A percentile compares a stretch with the other conserved stretches of the same genome.
phyloP scores from a whole-genome alignment of 2,329 filamentous ascomycete species.

The Phyllosticta ampelicida region DNA sequence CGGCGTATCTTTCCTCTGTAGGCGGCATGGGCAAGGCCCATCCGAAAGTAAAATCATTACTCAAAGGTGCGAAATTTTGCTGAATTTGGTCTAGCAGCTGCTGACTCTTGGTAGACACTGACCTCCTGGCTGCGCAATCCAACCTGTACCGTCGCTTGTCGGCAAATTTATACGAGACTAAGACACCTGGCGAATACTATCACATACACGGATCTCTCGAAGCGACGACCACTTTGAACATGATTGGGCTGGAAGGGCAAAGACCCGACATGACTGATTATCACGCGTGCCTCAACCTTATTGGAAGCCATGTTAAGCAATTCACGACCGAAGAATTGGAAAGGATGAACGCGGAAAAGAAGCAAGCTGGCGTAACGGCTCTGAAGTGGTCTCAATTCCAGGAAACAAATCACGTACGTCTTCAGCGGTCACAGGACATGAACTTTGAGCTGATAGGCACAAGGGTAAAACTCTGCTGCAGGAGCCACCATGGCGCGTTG shows the following conservation, averaged over 20 bases:
- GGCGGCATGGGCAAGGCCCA: constrained; percentile 37
- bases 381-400: constrained; percentile 32
- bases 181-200: constrained; percentile 55
- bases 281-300: constrained; percentile 29
- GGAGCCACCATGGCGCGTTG: constrained; percentile 38
- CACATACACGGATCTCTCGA: constrained; percentile 68
- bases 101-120: constrained; percentile 48
- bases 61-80: constrained; percentile 26
- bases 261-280: constrained; percentile 47
- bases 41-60: constrained; percentile 36
- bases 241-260: constrained; percentile 56
- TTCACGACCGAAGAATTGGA: constrained; percentile 31
- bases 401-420: constrained; percentile 28
- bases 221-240: constrained; percentile 55
- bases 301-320: constrained; percentile 32
- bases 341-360: constrained; percentile 30
- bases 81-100: neutral
- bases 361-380: constrained; percentile 33
- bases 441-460: constrained; percentile 10
- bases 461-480: constrained; percentile 31
- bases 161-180: constrained; percentile 61
- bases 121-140: constrained; percentile 59
- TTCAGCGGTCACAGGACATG: neutral
- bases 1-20: constrained; percentile 47
- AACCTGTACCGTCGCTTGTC: constrained; percentile 61